Percentiles rank a stretch among this genome's conserved stretches.
Evolutionary conservation across 177 flowering plant species (phyloP).

Genomic region (Tripterygium wilfordii): DNA sequence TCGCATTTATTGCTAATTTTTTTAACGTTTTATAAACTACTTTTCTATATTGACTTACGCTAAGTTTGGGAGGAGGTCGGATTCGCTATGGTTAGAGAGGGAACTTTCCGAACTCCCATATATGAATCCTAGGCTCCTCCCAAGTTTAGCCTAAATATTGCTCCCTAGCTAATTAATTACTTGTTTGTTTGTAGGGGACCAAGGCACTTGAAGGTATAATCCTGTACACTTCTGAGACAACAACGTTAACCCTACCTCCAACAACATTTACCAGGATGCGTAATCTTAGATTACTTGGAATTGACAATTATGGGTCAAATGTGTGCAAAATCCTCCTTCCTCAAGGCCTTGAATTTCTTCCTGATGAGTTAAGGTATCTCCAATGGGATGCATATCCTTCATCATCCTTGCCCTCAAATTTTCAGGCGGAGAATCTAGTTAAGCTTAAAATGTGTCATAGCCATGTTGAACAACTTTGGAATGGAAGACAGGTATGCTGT

Average conservation of each 20-base stretch:
- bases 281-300: conserved; percentile 7
- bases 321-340: not conserved
- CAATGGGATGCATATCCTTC: conserved; percentile 5
- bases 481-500: not conserved
- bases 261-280: conserved; percentile 4
- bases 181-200: conserved; percentile 9
- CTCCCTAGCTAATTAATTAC: not conserved
- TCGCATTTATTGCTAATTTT: not conserved
- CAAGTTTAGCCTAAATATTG: too few species aligned
- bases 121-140: too few species aligned
- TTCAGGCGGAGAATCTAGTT: conserved; percentile 5
- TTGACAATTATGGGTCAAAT: not conserved
- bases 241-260: not conserved
- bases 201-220: conserved; percentile 6
- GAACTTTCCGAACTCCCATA: too few species aligned
- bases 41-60: too few species aligned
- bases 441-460: conserved; percentile 4
- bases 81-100: too few species aligned
- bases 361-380: conserved; percentile 6
- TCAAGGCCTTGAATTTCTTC: conserved; percentile 1
- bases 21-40: too few species aligned
- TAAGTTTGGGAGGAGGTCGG: too few species aligned
- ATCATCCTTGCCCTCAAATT: not conserved
- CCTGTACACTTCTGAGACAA: not conserved
- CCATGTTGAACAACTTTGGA: conserved; percentile 8